A percentile compares a stretch with the other conserved stretches of the same genome.
phyloP scores from a whole-genome alignment of 805 yeast species.

The Yarrowia sp. region DNA sequence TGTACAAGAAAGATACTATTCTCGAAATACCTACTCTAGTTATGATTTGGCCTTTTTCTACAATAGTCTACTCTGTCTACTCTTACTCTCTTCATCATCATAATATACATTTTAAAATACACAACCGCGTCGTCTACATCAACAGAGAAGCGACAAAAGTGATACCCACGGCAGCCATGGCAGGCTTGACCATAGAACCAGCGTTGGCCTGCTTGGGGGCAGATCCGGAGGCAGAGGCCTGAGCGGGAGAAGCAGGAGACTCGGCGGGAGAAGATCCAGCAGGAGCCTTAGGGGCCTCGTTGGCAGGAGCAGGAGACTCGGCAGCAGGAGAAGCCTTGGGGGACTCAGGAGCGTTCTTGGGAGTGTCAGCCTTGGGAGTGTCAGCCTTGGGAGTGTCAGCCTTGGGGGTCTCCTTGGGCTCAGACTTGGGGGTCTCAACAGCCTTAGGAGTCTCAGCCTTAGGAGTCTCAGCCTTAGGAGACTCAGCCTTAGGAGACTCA shows the following conservation, averaged over 20 bases:
- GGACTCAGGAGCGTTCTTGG: background rate
- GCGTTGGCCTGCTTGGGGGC: conserved; percentile 7
- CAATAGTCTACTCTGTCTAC: too few species aligned
- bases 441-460: conserved; percentile 4
- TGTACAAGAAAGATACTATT: too few species aligned
- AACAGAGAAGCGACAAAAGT: conserved; percentile 6
- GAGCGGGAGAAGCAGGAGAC: background rate
- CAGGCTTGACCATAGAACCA: conserved; percentile 1
- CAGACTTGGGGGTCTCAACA: too few species aligned
- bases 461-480: background rate
- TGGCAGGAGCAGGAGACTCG: background rate
- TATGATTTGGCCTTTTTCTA: too few species aligned
- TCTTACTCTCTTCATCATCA: background rate
- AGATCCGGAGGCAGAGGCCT: background rate
- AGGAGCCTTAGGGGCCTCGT: background rate
- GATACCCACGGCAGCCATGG: conserved; percentile 9
- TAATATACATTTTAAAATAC: background rate
- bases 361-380: background rate
- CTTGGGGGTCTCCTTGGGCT: background rate
- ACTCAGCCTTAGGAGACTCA: too few species aligned
- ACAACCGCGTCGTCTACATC: background rate
- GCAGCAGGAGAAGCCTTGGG: background rate
- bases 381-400: background rate
- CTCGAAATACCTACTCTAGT: too few species aligned
- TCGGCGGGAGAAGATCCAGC: background rate